Conservation (phyloP, 2,329 filamentous ascomycete genomes). For the Hirsutella rhossiliensis region DNA sequence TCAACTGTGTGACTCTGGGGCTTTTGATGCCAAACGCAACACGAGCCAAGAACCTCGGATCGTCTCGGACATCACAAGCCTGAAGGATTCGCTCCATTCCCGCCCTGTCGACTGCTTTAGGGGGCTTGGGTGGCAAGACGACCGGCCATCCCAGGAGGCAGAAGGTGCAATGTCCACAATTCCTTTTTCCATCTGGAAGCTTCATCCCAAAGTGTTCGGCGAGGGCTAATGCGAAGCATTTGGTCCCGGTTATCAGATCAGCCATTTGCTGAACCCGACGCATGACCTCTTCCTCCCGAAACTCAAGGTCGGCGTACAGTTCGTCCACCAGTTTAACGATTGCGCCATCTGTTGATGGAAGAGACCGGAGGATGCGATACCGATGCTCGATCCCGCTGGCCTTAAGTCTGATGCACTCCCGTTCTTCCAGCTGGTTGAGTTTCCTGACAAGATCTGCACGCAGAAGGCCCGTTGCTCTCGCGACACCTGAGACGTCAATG, state of each 20-base stretch:
- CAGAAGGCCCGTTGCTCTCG: slow-evolving; percentile 16
- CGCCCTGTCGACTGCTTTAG: slow-evolving; percentile 22
- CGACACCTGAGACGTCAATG: slow-evolving; percentile 34
- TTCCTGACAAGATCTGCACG: slow-evolving; percentile 39
- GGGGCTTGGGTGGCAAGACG: slow-evolving; percentile 23
- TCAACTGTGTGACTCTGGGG: slow-evolving; percentile 37
- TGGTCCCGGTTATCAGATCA: slow-evolving; percentile 36
- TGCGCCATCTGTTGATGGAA: slow-evolving; percentile 30
- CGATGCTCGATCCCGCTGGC: slow-evolving; percentile 38
- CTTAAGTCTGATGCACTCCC: slow-evolving; percentile 35
- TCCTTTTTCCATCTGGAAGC: slow-evolving; percentile 25
- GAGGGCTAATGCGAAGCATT: slow-evolving; percentile 39
- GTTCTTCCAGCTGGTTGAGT: slow-evolving; percentile 40
- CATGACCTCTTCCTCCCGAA: slow-evolving; percentile 39
- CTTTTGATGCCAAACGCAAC: slow-evolving; percentile 52
- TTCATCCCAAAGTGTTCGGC: slow-evolving; percentile 46
- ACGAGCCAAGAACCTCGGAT: slow-evolving; percentile 45
- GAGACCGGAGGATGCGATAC: slow-evolving; percentile 34
- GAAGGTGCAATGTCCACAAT: slow-evolving; percentile 44
- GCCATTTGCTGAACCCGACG: slow-evolving; percentile 35
- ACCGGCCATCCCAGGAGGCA: slow-evolving; percentile 16
- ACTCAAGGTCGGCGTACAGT: slow-evolving; percentile 37
- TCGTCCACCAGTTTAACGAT: slow-evolving; percentile 31
- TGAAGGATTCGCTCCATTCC: slow-evolving; percentile 31
- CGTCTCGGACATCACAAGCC: slow-evolving; percentile 35